Percentiles rank a stretch among this genome's conserved stretches.
Conservation (phyloP, 2,329 filamentous ascomycete genomes). For the Didymella glomerata region DNA sequence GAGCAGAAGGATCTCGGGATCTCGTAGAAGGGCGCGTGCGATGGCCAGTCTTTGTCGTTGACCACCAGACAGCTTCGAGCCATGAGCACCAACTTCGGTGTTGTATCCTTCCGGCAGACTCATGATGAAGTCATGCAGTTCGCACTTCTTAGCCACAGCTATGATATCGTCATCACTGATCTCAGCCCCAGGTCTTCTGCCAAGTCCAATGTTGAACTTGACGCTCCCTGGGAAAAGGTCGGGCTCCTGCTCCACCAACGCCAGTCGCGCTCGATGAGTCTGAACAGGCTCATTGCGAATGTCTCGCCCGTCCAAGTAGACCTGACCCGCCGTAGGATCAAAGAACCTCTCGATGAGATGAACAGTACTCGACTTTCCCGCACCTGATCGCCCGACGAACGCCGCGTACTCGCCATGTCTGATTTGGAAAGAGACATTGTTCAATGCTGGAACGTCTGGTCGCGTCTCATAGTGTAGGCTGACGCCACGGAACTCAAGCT, state of each 20-base stretch:
- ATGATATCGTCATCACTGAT: constrained; percentile 40
- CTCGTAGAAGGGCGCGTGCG: constrained; percentile 56
- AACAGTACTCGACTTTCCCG: constrained; percentile 57
- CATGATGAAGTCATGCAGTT: constrained; percentile 58
- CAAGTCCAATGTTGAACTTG: constrained; percentile 55
- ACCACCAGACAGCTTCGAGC: constrained; percentile 56
- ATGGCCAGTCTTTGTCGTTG: constrained; percentile 58
- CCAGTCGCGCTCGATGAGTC: constrained; percentile 51
- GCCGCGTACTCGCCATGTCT: constrained; percentile 50
- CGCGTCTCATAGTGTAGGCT: constrained; percentile 46
- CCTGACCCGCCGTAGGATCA: constrained; percentile 51
- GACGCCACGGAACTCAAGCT: constrained; percentile 47
- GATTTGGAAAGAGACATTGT: constrained; percentile 53
- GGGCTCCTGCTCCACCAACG: constrained; percentile 56
- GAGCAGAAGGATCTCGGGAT: constrained; percentile 57
- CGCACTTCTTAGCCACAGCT: constrained; percentile 53
- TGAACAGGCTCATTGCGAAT: constrained; percentile 51
- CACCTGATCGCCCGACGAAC: constrained; percentile 56
- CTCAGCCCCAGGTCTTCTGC: constrained; percentile 41
- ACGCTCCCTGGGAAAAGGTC: constrained; percentile 57
- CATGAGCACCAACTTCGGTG: constrained; percentile 56
- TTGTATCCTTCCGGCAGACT: constrained; percentile 58
- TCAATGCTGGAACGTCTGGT: constrained; percentile 44
- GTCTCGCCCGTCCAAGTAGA: constrained; percentile 55
- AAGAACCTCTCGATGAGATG: constrained; percentile 59